Evolutionary conservation across 2,329 filamentous ascomycete genomes (phyloP).

Genomic region (Colletotrichum tabaci): DNA sequence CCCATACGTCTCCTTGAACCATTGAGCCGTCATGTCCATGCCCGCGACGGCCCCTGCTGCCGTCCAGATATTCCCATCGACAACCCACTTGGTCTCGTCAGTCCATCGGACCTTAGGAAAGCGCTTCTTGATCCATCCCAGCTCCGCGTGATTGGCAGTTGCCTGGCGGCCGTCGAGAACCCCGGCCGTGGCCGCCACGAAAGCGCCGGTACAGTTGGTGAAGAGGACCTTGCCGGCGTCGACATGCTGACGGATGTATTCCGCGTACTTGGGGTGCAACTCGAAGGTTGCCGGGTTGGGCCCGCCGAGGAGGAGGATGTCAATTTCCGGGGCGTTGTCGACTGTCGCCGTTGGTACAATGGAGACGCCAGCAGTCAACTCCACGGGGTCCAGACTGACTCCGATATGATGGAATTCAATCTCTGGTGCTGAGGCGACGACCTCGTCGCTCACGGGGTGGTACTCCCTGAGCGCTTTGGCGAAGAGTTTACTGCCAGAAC

Average conservation of each 20-base stretch:
- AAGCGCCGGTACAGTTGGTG: slow-evolving; percentile 56
- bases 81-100: slow-evolving; percentile 59
- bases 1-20: slow-evolving; percentile 55
- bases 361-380: slow-evolving; percentile 24
- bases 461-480: slow-evolving; percentile 36
- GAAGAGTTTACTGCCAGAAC: slow-evolving; percentile 45
- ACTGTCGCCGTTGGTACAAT: slow-evolving; percentile 51
- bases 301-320: slow-evolving; percentile 55
- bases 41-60: slow-evolving; percentile 60
- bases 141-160: slow-evolving; percentile 57
- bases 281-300: slow-evolving; percentile 48
- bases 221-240: slow-evolving; percentile 54
- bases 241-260: slow-evolving; percentile 54
- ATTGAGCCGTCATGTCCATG: slow-evolving; percentile 60
- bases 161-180: slow-evolving; percentile 59
- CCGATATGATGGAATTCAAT: slow-evolving; percentile 55
- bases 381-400: slow-evolving; percentile 48
- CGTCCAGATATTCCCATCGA: slow-evolving; percentile 64
- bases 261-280: slow-evolving; percentile 49
- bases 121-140: slow-evolving; percentile 48
- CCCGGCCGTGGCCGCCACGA: slow-evolving; percentile 51
- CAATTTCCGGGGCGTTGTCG: slow-evolving; percentile 55
- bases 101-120: slow-evolving; percentile 61
- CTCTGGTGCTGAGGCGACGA: slow-evolving; percentile 47
- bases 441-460: slow-evolving; percentile 43